These are phyloP conservation scores for Alternaria triticimaculans DNA, from an alignment of 2,329 filamentous ascomycete species.

Conservation along the genomic window DNA sequence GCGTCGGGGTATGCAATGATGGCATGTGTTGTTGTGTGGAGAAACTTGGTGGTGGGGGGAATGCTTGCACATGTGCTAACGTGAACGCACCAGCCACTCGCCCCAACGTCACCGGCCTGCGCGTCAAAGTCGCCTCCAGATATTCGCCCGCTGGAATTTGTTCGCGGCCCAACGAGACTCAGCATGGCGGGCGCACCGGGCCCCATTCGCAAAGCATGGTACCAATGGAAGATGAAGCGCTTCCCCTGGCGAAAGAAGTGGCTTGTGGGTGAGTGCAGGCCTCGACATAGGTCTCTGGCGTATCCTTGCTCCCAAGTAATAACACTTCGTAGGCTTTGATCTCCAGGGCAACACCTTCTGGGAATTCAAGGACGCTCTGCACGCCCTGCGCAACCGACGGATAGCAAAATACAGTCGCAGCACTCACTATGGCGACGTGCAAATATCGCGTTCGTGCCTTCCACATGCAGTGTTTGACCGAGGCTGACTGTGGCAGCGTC, in stretches of 20 bases:
- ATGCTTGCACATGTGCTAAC: conserved; percentile 19
- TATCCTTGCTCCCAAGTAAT: conserved; percentile 9
- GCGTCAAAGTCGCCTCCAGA: conserved; percentile 18
- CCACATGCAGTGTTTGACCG: neutral
- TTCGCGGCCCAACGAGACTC: conserved; percentile 13
- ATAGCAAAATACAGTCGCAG: conserved; percentile 63
- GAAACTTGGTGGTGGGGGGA: conserved; percentile 18
- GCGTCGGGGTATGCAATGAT: neutral
- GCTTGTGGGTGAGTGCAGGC: conserved; percentile 58
- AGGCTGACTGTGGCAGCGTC: conserved; percentile 55
- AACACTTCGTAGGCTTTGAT: conserved; percentile 59
- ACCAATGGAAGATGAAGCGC: conserved; percentile 66
- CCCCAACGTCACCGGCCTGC: conserved; percentile 34
- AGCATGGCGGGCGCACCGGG: conserved; percentile 50
- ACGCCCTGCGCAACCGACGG: conserved; percentile 61
- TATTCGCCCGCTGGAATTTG: conserved; percentile 4
- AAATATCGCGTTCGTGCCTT: conserved; percentile 59
- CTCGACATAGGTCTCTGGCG: neutral
- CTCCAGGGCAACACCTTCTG: conserved; percentile 70
- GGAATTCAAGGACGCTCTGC: conserved; percentile 68
- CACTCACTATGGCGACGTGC: conserved; percentile 65
- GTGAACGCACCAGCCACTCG: conserved; percentile 34
- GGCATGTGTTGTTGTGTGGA: conserved; percentile 14
- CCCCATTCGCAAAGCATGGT: conserved; percentile 58
- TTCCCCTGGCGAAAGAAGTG: conserved; percentile 68